These are phyloP conservation scores for Carex kokanica DNA, from an alignment of 176 grass and related monocot species.

Conservation along the genomic window DNA sequence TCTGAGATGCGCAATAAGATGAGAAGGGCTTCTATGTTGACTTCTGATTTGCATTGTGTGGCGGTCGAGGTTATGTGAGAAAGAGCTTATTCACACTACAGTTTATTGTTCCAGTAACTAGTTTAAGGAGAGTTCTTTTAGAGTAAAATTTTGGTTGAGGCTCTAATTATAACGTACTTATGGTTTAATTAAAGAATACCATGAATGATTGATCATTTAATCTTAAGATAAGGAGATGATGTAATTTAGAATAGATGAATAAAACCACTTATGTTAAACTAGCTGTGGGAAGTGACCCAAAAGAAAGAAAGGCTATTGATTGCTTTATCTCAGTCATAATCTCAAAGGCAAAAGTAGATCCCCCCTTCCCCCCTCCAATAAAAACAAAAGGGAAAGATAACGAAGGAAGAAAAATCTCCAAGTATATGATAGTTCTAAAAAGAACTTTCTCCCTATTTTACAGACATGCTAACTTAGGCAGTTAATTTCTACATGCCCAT, in stretches of 20 bases:
- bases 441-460: neutral
- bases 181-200: neutral
- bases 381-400: neutral
- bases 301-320: neutral
- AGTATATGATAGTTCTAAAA: neutral
- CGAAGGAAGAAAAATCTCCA: neutral
- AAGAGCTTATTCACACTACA: neutral
- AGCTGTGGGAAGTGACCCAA: neutral
- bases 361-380: neutral
- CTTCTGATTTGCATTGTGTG: constrained; percentile 52
- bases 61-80: constrained; percentile 42
- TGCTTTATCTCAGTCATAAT: neutral
- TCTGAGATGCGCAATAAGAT: constrained; percentile 49
- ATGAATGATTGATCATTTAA: neutral
- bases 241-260: neutral
- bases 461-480: neutral
- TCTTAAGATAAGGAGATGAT: neutral
- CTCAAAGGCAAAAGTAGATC: neutral
- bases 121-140: neutral
- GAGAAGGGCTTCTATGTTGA: constrained; percentile 76
- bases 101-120: neutral
- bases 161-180: neutral
- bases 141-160: constrained; percentile 6
- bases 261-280: neutral
- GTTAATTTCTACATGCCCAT: neutral